Conservation (phyloP, 176 grass and related monocot genomes). For the Triticum timopheevii region DNA sequence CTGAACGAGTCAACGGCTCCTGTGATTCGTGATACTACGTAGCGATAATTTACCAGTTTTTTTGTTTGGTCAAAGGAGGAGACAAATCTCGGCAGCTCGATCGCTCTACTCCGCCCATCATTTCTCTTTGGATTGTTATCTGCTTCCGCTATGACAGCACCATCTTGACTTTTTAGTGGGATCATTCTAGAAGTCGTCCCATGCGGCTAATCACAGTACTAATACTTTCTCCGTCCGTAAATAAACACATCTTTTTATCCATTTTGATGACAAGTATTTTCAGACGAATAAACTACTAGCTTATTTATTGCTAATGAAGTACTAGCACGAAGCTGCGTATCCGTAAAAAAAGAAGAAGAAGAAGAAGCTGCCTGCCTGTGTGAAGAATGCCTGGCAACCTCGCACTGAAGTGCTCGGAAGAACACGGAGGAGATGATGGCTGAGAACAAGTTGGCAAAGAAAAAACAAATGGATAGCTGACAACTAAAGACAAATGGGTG, state of each 20-base stretch:
- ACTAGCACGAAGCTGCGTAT: neutral
- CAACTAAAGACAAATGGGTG: too few species aligned
- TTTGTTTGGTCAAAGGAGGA: constrained; percentile 7
- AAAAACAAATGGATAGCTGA: too few species aligned
- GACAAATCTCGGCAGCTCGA: neutral
- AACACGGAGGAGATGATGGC: too few species aligned
- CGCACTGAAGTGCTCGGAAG: neutral
- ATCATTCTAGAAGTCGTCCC: neutral
- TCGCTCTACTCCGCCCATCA: neutral
- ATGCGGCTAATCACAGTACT: neutral
- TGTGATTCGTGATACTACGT: neutral
- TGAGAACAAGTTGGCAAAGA: too few species aligned
- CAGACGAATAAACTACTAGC: neutral
- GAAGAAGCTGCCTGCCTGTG: neutral
- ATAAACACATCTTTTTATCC: too few species aligned
- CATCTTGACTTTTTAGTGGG: neutral
- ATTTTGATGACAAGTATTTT: too few species aligned
- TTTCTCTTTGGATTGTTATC: neutral
- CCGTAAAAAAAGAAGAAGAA: too few species aligned
- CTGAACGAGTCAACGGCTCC: constrained; percentile 7
- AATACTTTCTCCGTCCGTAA: too few species aligned
- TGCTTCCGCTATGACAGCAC: neutral
- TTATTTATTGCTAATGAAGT: neutral
- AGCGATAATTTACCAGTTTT: neutral
- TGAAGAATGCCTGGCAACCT: neutral